Percentiles rank a stretch among this genome's conserved stretches.
phyloP scores from a whole-genome alignment of 768 basidiomycete genomes.

The Gloeophyllum trabeum region DNA sequence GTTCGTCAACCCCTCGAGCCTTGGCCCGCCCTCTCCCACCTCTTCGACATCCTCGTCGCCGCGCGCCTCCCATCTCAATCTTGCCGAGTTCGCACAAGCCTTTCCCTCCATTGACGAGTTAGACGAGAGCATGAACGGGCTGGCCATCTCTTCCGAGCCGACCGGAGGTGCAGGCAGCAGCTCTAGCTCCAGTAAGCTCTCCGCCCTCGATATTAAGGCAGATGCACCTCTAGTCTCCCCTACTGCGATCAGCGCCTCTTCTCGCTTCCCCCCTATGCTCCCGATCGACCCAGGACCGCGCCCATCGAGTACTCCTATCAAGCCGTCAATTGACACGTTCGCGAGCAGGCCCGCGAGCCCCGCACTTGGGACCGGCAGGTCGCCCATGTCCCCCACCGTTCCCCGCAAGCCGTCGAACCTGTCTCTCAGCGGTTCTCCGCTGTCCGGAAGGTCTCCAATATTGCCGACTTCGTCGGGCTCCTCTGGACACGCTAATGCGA shows the following conservation, averaged over 20 bases:
- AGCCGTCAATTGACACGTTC: conserved; percentile 43
- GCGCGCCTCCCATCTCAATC: conserved; percentile 23
- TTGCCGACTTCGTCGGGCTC: conserved; percentile 17
- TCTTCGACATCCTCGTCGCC: conserved; percentile 62
- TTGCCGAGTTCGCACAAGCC: conserved; percentile 50
- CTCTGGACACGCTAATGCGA: conserved; percentile 13
- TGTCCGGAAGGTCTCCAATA: conserved; percentile 18
- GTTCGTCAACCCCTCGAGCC: conserved; percentile 55
- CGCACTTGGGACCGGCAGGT: conserved; percentile 7
- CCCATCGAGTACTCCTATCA: conserved; percentile 63
- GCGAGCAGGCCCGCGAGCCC: conserved; percentile 51
- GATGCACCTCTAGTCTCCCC: conserved; percentile 1
- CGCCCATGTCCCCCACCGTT: conserved; percentile 26
- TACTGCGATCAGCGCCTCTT: conserved; percentile 9
- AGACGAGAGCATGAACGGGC: conserved; percentile 40
- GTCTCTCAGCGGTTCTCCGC: conserved; percentile 20
- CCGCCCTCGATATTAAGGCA: conserved; percentile 3
- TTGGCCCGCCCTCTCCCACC: conserved; percentile 69
- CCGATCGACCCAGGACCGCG: conserved; percentile 35
- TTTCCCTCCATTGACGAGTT: conserved; percentile 76
- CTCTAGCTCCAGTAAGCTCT: conserved; percentile 16
- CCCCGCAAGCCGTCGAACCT: conserved; percentile 31
- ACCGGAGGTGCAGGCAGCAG: conserved; percentile 21
- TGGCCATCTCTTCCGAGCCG: conserved; percentile 38
- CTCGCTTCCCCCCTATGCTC: conserved; percentile 28